These are phyloP conservation scores for Geranium rotundifolium DNA, from an alignment of 345 rosid genomes.

Conservation along the genomic window DNA sequence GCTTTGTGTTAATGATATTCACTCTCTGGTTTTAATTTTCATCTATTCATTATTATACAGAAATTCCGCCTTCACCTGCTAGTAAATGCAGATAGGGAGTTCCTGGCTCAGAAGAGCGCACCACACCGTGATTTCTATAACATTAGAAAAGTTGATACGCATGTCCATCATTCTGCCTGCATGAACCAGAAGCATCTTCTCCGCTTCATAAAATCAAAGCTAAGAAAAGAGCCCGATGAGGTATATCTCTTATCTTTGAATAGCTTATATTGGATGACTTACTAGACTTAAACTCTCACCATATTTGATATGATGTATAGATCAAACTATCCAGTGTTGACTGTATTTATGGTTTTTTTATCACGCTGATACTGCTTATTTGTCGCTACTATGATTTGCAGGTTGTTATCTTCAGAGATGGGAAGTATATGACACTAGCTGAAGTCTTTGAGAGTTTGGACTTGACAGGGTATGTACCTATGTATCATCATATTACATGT, in stretches of 20 bases:
- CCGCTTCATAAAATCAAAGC: slow-evolving; percentile 94
- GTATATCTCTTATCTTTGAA: slow-evolving; percentile 22
- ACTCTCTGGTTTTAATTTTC: slow-evolving; percentile 7
- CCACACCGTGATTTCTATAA: slow-evolving; percentile 99
- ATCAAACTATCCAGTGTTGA: neutral
- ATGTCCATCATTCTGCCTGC: slow-evolving; percentile 98
- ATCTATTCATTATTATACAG: slow-evolving; percentile 29
- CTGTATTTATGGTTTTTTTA: neutral
- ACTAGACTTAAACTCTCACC: neutral
- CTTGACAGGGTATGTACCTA: slow-evolving; percentile 69
- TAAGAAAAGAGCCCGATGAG: slow-evolving; percentile 97
- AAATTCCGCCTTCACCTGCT: slow-evolving; percentile 97
- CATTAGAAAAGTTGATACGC: slow-evolving; percentile 97
- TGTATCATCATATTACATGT: neutral
- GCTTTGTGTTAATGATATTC: slow-evolving; percentile 1
- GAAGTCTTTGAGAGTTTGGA: slow-evolving; percentile 98
- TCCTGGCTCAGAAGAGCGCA: slow-evolving; percentile 97
- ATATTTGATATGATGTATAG: neutral
- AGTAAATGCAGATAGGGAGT: slow-evolving; percentile 96
- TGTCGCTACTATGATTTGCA: slow-evolving; percentile 15
- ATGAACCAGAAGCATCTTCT: slow-evolving; percentile 99
- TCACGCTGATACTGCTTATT: neutral
- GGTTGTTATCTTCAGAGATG: slow-evolving; percentile 99
- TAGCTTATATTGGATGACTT: neutral
- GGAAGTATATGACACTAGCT: slow-evolving; percentile 84